phyloP scores from a whole-genome alignment of 2,329 filamentous ascomycete genomes.

The Berkeleyomyces basicola region DNA sequence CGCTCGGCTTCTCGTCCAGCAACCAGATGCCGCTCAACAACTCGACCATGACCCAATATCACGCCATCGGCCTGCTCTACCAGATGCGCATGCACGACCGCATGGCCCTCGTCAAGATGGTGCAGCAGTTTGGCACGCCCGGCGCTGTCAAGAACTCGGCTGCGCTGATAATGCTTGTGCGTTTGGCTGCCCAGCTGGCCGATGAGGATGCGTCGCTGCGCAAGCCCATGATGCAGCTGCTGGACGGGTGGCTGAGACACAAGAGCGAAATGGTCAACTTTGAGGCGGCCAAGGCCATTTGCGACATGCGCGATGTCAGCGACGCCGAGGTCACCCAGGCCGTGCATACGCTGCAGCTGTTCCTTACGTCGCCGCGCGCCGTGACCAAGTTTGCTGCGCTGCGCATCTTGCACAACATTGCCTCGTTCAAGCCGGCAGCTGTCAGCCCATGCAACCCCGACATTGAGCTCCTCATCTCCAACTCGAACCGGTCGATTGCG shows the following conservation, averaged over 20 bases:
- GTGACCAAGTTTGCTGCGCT: constrained; percentile 97
- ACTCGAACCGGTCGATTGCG: constrained; percentile 91
- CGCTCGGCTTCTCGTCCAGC: constrained; percentile 74
- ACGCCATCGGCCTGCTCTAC: constrained; percentile 91
- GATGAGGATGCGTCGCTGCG: constrained; percentile 80
- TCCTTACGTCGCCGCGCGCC: constrained; percentile 85
- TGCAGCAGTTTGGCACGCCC: constrained; percentile 90
- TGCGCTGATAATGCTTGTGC: constrained; percentile 79
- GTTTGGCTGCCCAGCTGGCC: constrained; percentile 80
- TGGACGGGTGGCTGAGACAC: constrained; percentile 91
- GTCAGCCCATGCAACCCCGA: constrained; percentile 92
- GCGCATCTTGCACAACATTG: constrained; percentile 88
- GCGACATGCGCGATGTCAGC: constrained; percentile 81
- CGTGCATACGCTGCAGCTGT: constrained; percentile 88
- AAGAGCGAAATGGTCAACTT: constrained; percentile 99
- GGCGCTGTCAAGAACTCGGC: constrained; percentile 92
- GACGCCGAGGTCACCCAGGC: constrained; percentile 84
- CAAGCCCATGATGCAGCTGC: constrained; percentile 91
- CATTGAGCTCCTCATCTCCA: constrained; percentile 91
- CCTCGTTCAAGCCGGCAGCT: constrained; percentile 85
- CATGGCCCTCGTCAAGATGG: constrained; percentile 99
- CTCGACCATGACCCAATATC: constrained; percentile 96
- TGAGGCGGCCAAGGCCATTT: constrained; percentile 95
- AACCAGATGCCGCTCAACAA: constrained; percentile 67
- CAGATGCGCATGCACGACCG: constrained; percentile 96